Evolutionary conservation across 2,329 filamentous ascomycete species (phyloP), one percentile per base, ranked within the genome.

Genomic region (Aureobasidium pullulans): DNA sequence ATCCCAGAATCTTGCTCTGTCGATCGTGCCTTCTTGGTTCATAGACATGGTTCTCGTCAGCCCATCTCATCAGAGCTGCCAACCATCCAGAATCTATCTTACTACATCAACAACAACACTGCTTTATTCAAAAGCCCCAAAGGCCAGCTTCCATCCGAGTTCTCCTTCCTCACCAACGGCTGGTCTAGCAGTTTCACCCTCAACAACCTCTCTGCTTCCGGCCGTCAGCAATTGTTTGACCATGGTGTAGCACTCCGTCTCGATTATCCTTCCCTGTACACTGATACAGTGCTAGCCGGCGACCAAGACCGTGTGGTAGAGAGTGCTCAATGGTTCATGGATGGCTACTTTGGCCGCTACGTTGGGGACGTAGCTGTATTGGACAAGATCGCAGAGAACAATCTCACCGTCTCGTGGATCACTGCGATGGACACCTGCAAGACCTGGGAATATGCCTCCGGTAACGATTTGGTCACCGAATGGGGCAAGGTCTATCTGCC

Each of bases 101-200:
- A 61, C 56, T 61, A 61, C 39, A 54, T 61, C 23, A 59, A 61
- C 46, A 59, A 61, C 53, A 59, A 61, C n/a, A 61, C 60, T 19
- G 54, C 46, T n/a, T 13, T 61, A 11, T 61, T 61, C 49, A 59
- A 39, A 3, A 34, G 39, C 15, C 60, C 60, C 23, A 47, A 29
- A n/a, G 60, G 42, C 11, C 23, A 34, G 19, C 39, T 52, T 11
- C 56, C 60, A 13, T 42, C 54, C 1, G 60, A 53, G 36, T 61
- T 61, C 36, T 47, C 56, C 11, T 61, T 61, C 15, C 47, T 61
- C 1, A 39, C 44, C 15, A 47, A 29, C 6, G 60, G 60, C n/a
- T 61, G 60, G 60, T 52, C 46, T 4, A 61, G 60, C 39, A 59
- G 56, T 15, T 61, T 61, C 34, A 59, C 46, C 1, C 59, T 46